Evolutionary conservation across 2,329 filamentous ascomycete species (phyloP), one percentile per base, ranked within the genome.

Genomic region (Penicillium hesseltinei): DNA sequence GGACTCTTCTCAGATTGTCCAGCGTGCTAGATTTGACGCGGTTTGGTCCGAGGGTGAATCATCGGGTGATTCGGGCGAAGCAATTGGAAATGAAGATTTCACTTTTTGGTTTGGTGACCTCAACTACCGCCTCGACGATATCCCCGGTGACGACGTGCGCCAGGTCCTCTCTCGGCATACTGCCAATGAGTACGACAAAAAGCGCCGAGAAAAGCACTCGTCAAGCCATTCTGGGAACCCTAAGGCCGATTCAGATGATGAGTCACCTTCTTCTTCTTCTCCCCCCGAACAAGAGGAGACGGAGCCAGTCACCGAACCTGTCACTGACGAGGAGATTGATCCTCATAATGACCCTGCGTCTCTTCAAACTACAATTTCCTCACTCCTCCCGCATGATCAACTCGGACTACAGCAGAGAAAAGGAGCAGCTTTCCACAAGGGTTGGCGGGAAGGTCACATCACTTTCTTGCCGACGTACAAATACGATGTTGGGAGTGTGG

Each of bases 61-160:
- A 38, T 85, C 87, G n/a, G 84, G 88, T 23, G 78, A 81, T 0
- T 57, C 65, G 15, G 62, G 58, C 25, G 86, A 89, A 51, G 84
- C 80, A 36, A 88, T 99, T 62, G 92, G 91, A 1, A 90, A 95
- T 39, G 93, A 96, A 63, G 94, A 99, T 69, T 92, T 97, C 75
- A 86, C 88, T 0, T 97, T 99, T 69, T 97, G 93, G 91, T 90
- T 96, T 69, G 94, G 94, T 7, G 94, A 99, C 73, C 81, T 99
- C 42, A 99, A 99, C 72, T 99, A 97, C 70, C 86, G 94, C 33
- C 81, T 99, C 0, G 91, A 95, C 50, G 90, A 88, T 44, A 84
- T 97, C 48, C 90, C 93, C 0, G 92, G 92, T 0, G 89, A 94
- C 38, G 94, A 99, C 71, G 94, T 99, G 46, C 84, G 93, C 33